A percentile compares a stretch with the other conserved stretches of the same genome.
Evolutionary conservation across 1,284 basidiomycete genomes (phyloP).

Genomic region (Papiliotrema fonsecae): DNA sequence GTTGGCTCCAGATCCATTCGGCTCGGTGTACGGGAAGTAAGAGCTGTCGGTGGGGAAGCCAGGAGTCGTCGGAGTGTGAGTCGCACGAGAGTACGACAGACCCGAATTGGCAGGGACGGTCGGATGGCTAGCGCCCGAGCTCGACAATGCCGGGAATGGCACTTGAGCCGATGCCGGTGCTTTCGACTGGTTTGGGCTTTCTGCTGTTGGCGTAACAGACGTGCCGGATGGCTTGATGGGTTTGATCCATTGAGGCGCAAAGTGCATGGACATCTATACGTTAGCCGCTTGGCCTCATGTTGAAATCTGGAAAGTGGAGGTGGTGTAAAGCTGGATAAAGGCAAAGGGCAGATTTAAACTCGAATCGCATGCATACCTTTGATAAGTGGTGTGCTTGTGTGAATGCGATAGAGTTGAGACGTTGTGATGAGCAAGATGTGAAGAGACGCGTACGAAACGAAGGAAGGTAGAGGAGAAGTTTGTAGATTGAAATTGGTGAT

Average conservation of each 20-base stretch:
- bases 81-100: constrained; percentile 61
- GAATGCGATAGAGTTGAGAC: no score
- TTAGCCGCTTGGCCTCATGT: not conserved
- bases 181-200: constrained; percentile 10
- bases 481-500: no score
- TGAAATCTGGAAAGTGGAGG: not conserved
- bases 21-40: constrained; percentile 55
- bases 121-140: constrained; percentile 10
- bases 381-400: no score
- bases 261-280: constrained; percentile 45
- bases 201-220: constrained; percentile 26
- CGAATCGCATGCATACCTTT: no score
- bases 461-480: no score
- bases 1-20: constrained; percentile 53
- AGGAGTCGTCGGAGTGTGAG: constrained; percentile 51
- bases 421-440: no score
- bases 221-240: constrained; percentile 45
- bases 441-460: no score
- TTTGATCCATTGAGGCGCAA: constrained; percentile 47
- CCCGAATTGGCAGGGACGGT: constrained; percentile 37
- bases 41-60: constrained; percentile 46
- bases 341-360: not conserved
- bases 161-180: constrained; percentile 9
- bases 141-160: constrained; percentile 42
- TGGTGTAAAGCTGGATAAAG: not conserved